A percentile compares a stretch with the other conserved stretches of the same genome.
Evolutionary conservation across 2,329 filamentous ascomycete genomes (phyloP).

Genomic region (Immersiporthe knoxdaviesiana): DNA sequence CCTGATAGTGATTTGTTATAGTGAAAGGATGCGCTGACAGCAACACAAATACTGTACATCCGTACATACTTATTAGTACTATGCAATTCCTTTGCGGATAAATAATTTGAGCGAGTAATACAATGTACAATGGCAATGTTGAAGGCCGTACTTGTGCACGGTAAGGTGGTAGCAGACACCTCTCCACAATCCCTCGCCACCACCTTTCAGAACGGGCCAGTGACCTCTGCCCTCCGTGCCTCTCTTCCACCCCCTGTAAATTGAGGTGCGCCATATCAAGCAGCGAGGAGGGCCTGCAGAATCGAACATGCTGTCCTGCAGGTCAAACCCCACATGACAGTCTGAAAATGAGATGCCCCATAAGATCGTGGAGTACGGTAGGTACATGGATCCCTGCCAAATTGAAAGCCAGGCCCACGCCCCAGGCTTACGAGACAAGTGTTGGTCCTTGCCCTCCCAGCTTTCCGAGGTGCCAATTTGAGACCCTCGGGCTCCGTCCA

Average conservation of each 20-base stretch:
- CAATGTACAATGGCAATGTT: neutral
- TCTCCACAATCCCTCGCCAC: neutral
- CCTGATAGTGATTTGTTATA: neutral
- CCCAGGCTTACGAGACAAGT: conserved; percentile 19
- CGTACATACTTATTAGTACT: too few relatives aligned
- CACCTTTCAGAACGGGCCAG: neutral
- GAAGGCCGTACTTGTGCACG: neutral
- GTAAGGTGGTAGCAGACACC: neutral
- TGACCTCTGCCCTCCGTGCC: neutral
- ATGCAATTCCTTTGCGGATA: neutral
- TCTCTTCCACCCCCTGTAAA: neutral
- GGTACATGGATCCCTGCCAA: conserved; percentile 15
- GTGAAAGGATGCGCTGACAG: neutral
- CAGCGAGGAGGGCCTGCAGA: neutral
- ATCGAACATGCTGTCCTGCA: neutral
- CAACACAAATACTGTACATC: neutral
- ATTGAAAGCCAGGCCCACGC: conserved; percentile 14
- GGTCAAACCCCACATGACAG: conserved; percentile 10
- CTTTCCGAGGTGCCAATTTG: conserved; percentile 28
- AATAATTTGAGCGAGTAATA: neutral
- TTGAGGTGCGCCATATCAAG: conserved; percentile 1
- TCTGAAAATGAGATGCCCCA: conserved; percentile 22
- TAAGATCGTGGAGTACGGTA: conserved; percentile 17
- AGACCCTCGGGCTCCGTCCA: conserved; percentile 17
- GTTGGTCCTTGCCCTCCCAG: conserved; percentile 28